Conservation (phyloP, 768 basidiomycete genomes). For the Tricholoma sp. region DNA sequence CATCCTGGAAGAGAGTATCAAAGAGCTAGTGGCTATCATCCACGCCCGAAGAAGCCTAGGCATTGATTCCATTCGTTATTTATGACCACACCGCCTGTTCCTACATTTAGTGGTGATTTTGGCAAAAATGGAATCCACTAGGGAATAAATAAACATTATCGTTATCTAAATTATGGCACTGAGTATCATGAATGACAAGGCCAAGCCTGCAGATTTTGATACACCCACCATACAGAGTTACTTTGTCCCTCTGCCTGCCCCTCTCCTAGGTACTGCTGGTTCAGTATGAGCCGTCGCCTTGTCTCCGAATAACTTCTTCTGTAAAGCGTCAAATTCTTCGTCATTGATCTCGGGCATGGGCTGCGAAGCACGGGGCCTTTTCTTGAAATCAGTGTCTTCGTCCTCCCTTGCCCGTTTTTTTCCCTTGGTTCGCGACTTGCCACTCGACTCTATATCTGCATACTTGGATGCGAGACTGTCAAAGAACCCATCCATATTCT, state of each 20-base stretch:
- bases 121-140: not conserved
- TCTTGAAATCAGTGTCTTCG: conserved; percentile 40
- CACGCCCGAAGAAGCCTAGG: conserved; percentile 80
- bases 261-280: conserved; percentile 21
- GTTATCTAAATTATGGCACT: not conserved
- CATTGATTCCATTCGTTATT: conserved; percentile 74
- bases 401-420: conserved; percentile 51
- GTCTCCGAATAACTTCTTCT: conserved; percentile 49
- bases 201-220: too few species aligned
- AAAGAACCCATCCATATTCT: conserved; percentile 66
- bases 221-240: not conserved
- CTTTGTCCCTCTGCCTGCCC: conserved; percentile 30
- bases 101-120: too few species aligned
- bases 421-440: conserved; percentile 43
- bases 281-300: conserved; percentile 28
- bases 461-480: conserved; percentile 76
- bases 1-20: conserved; percentile 90
- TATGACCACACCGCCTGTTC: conserved; percentile 35
- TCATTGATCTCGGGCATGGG: conserved; percentile 58
- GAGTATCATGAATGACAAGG: not conserved
- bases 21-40: conserved; percentile 84
- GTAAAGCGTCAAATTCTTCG: conserved; percentile 57
- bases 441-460: conserved; percentile 38
- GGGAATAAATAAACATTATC: not conserved
- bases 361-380: conserved; percentile 37